Base-by-base conservation (phyloP, 495 filamentous ascomycete genomes). In the Glonium stellatum region DNA sequence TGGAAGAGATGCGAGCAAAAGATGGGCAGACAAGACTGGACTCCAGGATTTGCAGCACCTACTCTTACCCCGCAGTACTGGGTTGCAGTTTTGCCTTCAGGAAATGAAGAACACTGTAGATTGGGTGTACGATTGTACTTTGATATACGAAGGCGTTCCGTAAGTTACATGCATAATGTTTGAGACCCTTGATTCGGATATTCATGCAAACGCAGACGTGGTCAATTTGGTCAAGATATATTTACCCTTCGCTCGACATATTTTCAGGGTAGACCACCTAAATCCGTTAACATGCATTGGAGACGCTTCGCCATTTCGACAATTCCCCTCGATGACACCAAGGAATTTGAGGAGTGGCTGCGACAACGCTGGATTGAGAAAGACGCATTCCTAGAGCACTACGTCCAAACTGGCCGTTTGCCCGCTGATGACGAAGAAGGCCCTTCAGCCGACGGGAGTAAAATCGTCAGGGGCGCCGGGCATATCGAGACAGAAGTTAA, bases 271-370 rank as follows among this genome's bases (percentile, higher is more conserved):
- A 81, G 85, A 36, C 84, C 87, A 3, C 89, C 89, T 1, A 89
- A 88, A 67, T 90, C 86, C 0, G 87, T 92, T 55, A 91, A 92
- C 68, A 88, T 93, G 76, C 82, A 92, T 70, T 93, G 87, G 87
- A 80, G 89, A 13, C 80, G 87, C 3, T 92, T 91, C 66, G 71
- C 75, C 0, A 57, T 90, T 9, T 74, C 73, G 37, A 77, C 82
- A 35, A 90, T 93, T 18, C 89, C 89, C 0, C 65, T 89, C 15
- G 76, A 84, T 27, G 80, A 82, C 67, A 70, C 70, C 10, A 79
- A 84, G 51, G 69, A 74, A 23, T 92, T 93, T 62, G 84, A 87
- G 31, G 54, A 75, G n/a, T 93, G 89, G 89, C 77, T 91, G 5
- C 78, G 82, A 35, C 75, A 84, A 55, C 79, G 87, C 23, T 93